These are phyloP conservation scores for Fusarium sp. DNA, from an alignment of 2,329 filamentous ascomycete genomes.

Conservation along the genomic window DNA sequence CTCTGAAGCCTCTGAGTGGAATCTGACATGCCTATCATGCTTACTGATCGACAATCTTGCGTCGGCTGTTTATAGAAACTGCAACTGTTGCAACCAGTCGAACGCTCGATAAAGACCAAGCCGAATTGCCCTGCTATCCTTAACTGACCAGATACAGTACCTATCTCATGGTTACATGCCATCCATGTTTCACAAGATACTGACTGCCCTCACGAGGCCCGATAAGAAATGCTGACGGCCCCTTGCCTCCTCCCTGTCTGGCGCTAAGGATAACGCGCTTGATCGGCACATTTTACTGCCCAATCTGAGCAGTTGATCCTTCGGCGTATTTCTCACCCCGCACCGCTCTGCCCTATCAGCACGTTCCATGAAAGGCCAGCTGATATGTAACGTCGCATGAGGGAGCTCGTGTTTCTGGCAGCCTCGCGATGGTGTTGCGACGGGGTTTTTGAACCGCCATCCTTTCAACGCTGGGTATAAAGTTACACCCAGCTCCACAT, in stretches of 20 bases:
- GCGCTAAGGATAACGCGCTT: background rate
- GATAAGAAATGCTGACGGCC: background rate
- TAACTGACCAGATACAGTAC: background rate
- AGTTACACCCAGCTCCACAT: background rate
- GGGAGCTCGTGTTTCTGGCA: background rate
- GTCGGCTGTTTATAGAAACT: background rate
- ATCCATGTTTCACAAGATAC: background rate
- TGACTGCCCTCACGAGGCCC: background rate
- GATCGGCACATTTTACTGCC: background rate
- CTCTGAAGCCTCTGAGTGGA: background rate
- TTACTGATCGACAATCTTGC: background rate
- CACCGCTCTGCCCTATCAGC: background rate
- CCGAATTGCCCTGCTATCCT: background rate
- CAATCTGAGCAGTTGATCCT: background rate
- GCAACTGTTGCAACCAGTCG: background rate
- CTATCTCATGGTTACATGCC: background rate
- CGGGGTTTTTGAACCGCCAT: background rate
- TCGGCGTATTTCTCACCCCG: background rate
- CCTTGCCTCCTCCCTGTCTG: background rate
- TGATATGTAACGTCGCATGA: conserved; percentile 1
- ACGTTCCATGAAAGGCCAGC: background rate
- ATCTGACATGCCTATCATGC: background rate
- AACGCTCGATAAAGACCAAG: background rate
- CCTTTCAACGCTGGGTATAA: background rate
- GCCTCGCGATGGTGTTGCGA: background rate